Evolutionary conservation across 208 protist species (phyloP).

Genomic region (Leishmania mexicana): DNA sequence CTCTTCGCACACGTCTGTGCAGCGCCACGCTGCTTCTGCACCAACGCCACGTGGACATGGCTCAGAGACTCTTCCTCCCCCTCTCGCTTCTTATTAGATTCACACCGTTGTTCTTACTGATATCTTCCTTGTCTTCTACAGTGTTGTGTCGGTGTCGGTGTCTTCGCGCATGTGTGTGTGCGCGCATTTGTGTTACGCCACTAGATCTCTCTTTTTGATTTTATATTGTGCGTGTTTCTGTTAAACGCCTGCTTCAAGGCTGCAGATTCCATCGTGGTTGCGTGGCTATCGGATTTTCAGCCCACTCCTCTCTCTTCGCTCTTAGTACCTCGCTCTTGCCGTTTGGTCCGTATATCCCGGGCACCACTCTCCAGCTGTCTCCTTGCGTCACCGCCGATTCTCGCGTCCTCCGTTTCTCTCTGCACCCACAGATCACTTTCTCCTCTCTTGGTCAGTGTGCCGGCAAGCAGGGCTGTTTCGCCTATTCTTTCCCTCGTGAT

Average conservation of each 20-base stretch:
- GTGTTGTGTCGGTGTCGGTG: background rate
- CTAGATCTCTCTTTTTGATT: background rate
- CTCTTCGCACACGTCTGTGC: background rate
- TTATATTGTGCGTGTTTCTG: background rate
- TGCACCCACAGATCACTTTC: background rate
- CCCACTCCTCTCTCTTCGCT: background rate
- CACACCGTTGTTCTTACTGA: slow-evolving; percentile 17
- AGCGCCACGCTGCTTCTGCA: background rate
- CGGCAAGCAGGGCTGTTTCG: background rate
- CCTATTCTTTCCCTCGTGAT: background rate
- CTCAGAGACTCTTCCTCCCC: background rate
- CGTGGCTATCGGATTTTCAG: background rate
- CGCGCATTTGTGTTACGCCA: background rate
- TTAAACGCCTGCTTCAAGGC: background rate
- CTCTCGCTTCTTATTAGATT: background rate
- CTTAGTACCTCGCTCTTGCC: slow-evolving; percentile 2
- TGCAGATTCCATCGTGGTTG: background rate
- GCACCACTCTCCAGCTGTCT: too few relatives aligned
- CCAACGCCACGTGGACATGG: background rate
- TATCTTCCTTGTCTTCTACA: background rate
- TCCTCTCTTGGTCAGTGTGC: background rate
- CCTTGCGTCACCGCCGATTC: background rate
- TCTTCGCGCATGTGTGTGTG: background rate
- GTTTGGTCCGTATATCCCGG: background rate
- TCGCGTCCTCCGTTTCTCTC: background rate